These are phyloP conservation scores for Umbelopsis ramanniana DNA, from an alignment of 192 early-diverging fungal species.

Conservation along the genomic window DNA sequence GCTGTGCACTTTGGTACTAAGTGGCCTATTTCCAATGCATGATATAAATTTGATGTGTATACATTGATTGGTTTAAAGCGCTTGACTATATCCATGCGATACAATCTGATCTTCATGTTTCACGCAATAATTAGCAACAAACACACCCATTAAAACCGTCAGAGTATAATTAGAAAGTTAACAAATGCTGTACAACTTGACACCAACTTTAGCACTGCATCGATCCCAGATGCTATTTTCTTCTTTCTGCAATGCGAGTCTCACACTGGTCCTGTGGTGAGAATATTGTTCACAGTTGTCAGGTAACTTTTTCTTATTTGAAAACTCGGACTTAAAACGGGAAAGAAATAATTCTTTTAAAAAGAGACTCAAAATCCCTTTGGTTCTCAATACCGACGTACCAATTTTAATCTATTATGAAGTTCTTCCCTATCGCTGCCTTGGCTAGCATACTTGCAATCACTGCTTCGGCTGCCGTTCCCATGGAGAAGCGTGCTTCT, in stretches of 20 bases:
- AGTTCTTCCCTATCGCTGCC: conserved; percentile 11
- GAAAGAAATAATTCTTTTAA: background rate
- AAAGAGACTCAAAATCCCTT: background rate
- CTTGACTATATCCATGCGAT: too few species aligned
- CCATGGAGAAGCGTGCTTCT: conserved; percentile 13
- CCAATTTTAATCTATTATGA: background rate
- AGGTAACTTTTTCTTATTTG: background rate
- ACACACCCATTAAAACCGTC: background rate
- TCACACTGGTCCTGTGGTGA: background rate
- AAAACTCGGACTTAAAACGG: background rate
- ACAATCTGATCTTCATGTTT: too few species aligned
- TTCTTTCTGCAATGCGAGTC: background rate
- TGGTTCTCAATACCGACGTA: background rate
- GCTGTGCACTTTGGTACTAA: too few species aligned
- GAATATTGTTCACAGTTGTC: background rate
- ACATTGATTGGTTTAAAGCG: too few species aligned
- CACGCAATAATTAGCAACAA: background rate
- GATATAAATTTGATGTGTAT: too few species aligned
- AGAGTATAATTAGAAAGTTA: conserved; percentile 5
- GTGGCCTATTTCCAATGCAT: too few species aligned
- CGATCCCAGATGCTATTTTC: background rate
- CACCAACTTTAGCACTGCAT: background rate
- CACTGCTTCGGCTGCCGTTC: conserved; percentile 3
- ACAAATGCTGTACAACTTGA: background rate
- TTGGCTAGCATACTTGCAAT: background rate